Percentiles rank a stretch among this genome's conserved stretches.
Evolutionary conservation across 2,329 filamentous ascomycete species (phyloP).

Genomic region (Venturia carpophila): DNA sequence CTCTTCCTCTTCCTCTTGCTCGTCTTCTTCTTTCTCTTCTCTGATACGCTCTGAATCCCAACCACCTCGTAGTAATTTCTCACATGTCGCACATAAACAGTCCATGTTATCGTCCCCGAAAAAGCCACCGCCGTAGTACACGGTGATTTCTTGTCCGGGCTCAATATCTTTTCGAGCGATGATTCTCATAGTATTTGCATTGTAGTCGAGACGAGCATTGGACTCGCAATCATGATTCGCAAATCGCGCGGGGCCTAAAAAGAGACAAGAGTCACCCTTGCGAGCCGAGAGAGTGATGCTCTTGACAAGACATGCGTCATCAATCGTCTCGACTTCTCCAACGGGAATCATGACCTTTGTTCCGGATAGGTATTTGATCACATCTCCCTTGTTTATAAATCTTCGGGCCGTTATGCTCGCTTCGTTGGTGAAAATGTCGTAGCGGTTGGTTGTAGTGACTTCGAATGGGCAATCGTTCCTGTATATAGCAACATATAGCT

Average conservation of each 20-base stretch:
- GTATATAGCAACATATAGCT: conserved; percentile 88
- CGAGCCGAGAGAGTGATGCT: conserved; percentile 92
- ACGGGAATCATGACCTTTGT: conserved; percentile 89
- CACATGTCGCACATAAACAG: conserved; percentile 84
- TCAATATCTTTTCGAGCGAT: conserved; percentile 75
- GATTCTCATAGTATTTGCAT: conserved; percentile 82
- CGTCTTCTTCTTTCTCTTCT: conserved; percentile 26
- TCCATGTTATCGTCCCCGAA: conserved; percentile 94
- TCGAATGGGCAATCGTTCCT: conserved; percentile 91
- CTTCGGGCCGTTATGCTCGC: conserved; percentile 77
- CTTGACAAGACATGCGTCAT: conserved; percentile 81
- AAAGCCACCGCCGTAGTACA: conserved; percentile 91
- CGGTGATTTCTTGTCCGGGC: conserved; percentile 88
- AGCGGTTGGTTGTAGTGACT: conserved; percentile 86
- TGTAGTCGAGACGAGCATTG: conserved; percentile 77
- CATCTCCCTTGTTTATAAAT: conserved; percentile 71
- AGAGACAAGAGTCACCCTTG: conserved; percentile 82
- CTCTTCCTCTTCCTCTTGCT: conserved; percentile 26
- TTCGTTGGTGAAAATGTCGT: conserved; percentile 85
- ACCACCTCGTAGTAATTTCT: conserved; percentile 66
- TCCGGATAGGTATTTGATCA: conserved; percentile 82
- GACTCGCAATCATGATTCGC: conserved; percentile 95
- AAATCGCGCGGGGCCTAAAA: conserved; percentile 90
- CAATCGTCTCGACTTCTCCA: conserved; percentile 79
- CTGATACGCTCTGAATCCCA: conserved; percentile 55